Evolutionary conservation across 306 rosid species (phyloP).

Genomic region (Rosa persica): DNA sequence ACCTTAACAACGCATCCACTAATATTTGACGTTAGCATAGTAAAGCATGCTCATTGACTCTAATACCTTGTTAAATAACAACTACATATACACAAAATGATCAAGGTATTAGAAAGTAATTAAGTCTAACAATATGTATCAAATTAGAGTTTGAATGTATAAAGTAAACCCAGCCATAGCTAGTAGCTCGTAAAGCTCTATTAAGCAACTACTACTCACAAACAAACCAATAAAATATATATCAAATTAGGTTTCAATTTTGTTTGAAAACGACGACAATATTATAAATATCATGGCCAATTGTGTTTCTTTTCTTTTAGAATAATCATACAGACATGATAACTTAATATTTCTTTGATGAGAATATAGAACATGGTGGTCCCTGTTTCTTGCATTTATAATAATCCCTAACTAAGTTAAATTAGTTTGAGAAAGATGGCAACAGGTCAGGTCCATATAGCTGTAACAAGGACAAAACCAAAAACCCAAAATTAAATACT

Average conservation of each 20-base stretch:
- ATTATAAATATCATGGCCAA: background rate
- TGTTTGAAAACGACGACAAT: background rate
- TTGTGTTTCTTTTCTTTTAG: background rate
- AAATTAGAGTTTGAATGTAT: too few species aligned
- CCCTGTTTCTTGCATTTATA: constrained; percentile 29
- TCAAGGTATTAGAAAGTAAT: background rate
- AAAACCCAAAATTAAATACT: constrained; percentile 42
- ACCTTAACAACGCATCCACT: background rate
- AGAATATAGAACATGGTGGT: constrained; percentile 40
- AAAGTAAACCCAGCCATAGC: too few species aligned
- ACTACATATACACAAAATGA: background rate
- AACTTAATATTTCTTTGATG: background rate
- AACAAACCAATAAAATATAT: too few species aligned
- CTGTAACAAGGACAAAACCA: constrained; percentile 58
- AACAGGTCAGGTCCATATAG: constrained; percentile 67
- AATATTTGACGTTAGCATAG: background rate
- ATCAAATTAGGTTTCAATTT: background rate
- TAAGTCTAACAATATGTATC: too few species aligned
- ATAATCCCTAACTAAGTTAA: constrained; percentile 16
- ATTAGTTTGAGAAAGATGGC: constrained; percentile 28
- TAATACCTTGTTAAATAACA: background rate
- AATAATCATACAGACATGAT: background rate
- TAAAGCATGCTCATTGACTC: background rate
- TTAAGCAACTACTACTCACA: too few species aligned
- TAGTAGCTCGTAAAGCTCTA: too few species aligned